Conservation (phyloP, 192 early-diverging fungal species). For the Backusella parvicylindrica region DNA sequence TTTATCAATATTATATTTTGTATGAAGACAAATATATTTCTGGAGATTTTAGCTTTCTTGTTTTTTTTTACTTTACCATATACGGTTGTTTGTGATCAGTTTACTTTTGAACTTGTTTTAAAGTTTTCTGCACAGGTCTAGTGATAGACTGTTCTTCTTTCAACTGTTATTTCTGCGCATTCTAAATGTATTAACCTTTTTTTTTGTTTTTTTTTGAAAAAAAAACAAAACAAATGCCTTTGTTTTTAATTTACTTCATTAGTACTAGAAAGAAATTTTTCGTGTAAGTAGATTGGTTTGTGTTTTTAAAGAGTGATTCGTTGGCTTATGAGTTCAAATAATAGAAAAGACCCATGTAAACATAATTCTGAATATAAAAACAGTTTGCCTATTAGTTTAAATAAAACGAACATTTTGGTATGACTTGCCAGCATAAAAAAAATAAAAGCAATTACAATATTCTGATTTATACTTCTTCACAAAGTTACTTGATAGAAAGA, state of each 20-base stretch:
- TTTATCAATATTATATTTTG: not conserved
- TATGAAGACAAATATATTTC: not conserved
- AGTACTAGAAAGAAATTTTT: no score
- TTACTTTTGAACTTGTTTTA: not conserved
- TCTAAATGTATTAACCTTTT: not conserved
- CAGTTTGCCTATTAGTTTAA: no score
- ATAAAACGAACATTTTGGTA: no score
- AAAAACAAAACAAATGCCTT: no score
- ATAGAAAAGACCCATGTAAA: no score
- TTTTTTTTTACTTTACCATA: not conserved
- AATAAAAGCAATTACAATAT: not conserved
- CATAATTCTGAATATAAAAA: no score
- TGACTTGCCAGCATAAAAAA: not conserved
- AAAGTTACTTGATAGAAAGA: not conserved
- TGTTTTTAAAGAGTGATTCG: no score
- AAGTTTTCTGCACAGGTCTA: not conserved
- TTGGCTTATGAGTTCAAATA: no score
- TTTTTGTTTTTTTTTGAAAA: no score
- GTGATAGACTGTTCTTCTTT: not conserved
- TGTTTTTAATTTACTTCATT: no score
- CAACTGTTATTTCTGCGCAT: not conserved
- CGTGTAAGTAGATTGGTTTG: no score
- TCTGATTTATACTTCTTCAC: not conserved
- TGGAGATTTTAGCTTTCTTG: not conserved
- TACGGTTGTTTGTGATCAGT: not conserved